These are phyloP conservation scores for Miamiensis avidus DNA, from an alignment of 169 alveolate species.

Conservation along the genomic window DNA sequence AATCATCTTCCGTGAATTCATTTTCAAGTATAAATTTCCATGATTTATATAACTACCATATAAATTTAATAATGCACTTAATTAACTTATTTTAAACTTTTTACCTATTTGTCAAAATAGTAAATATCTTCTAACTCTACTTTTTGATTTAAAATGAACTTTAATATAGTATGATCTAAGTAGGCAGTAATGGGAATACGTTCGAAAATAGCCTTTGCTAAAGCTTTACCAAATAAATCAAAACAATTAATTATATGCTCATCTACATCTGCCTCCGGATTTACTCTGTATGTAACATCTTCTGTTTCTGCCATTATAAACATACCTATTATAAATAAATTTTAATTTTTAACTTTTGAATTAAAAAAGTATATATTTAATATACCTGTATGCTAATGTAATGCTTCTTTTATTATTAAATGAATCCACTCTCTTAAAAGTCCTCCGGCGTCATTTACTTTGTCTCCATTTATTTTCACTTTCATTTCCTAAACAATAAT, in stretches of 20 bases:
- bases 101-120: conserved; percentile 58
- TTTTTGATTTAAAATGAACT: conserved; percentile 43
- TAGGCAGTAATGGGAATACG: conserved; percentile 42
- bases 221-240: conserved; percentile 58
- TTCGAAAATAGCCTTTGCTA: conserved; percentile 59
- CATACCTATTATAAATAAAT: conserved; percentile 43
- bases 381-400: conserved; percentile 28
- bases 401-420: conserved; percentile 37
- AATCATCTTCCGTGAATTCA: conserved; percentile 41
- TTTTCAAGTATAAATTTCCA: conserved; percentile 45
- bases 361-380: background rate
- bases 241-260: conserved; percentile 56
- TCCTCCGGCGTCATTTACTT: conserved; percentile 65
- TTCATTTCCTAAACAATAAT: conserved; percentile 39
- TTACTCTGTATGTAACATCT: conserved; percentile 36
- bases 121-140: conserved; percentile 53
- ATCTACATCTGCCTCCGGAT: conserved; percentile 48
- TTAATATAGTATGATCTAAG: conserved; percentile 50
- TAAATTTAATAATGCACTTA: conserved; percentile 12
- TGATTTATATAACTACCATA: conserved; percentile 40
- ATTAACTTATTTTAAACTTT: background rate
- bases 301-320: conserved; percentile 47
- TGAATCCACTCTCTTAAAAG: conserved; percentile 65
- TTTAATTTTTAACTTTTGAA: background rate
- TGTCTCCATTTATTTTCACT: conserved; percentile 38